phyloP scores from a whole-genome alignment of 2,329 filamentous ascomycete genomes.

The Xylaria sp. region DNA sequence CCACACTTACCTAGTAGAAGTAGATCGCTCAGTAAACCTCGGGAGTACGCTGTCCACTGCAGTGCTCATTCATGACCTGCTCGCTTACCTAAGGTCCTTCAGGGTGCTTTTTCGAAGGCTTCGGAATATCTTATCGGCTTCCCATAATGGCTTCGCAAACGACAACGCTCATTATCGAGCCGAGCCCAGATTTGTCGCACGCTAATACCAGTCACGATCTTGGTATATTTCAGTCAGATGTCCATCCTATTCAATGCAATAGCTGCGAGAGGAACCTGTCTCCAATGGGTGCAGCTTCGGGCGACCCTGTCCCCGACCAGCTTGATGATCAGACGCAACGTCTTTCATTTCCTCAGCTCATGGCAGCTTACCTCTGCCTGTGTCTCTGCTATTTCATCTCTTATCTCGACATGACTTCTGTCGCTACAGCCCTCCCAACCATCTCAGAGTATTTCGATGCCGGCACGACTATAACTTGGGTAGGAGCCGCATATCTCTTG shows the following conservation, averaged over 20 bases:
- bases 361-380: slow-evolving; percentile 2
- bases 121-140: not conserved
- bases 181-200: not conserved
- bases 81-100: too few relatives aligned
- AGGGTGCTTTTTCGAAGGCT: too few relatives aligned
- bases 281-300: not conserved
- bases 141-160: not conserved
- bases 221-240: not conserved
- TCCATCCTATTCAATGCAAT: not conserved
- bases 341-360: not conserved
- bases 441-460: not conserved
- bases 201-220: not conserved
- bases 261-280: not conserved
- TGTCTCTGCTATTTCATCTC: slow-evolving; percentile 1
- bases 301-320: not conserved
- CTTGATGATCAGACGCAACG: slow-evolving; percentile 1
- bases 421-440: not conserved
- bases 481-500: not conserved
- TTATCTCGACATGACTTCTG: slow-evolving; percentile 2
- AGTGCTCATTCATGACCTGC: too few relatives aligned
- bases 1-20: too few relatives aligned
- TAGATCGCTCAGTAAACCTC: too few relatives aligned
- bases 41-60: too few relatives aligned
- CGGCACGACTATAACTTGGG: not conserved
- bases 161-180: not conserved